Evolutionary conservation across 2,329 filamentous ascomycete genomes (phyloP).

Genomic region (Nemania serpens): DNA sequence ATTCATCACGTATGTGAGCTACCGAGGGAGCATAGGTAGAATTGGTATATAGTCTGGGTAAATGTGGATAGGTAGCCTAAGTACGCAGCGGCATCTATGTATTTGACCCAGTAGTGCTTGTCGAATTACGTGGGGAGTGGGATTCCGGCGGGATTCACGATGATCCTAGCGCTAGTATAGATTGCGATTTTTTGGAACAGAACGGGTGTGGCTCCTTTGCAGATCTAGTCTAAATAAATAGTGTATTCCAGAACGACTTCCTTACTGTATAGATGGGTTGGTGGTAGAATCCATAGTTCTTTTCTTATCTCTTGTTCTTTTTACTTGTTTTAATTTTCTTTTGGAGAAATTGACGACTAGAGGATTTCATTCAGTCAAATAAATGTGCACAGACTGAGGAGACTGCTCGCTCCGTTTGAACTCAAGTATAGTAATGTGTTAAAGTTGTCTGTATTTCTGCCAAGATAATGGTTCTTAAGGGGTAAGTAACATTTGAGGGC

Average conservation of each 20-base stretch:
- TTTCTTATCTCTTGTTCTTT: slow-evolving; percentile 1
- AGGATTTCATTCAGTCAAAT: neutral
- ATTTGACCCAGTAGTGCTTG: slow-evolving; percentile 14
- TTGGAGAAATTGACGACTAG: neutral
- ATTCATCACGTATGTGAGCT: too few species aligned
- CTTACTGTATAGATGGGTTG: slow-evolving; percentile 5
- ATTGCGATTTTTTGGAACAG: slow-evolving; percentile 6
- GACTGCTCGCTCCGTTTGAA: neutral
- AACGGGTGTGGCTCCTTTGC: slow-evolving; percentile 14
- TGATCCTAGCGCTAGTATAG: slow-evolving; percentile 20
- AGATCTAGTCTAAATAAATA: neutral
- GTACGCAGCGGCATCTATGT: neutral
- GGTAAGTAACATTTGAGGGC: slow-evolving; percentile 12
- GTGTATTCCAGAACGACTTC: slow-evolving; percentile 2
- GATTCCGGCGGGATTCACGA: slow-evolving; percentile 8
- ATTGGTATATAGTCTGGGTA: slow-evolving; percentile 7
- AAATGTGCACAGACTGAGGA: neutral
- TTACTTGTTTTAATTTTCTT: neutral
- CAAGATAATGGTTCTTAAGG: slow-evolving; percentile 23
- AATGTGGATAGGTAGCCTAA: slow-evolving; percentile 3
- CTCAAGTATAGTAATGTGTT: neutral
- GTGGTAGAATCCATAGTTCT: slow-evolving; percentile 9
- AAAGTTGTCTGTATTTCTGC: neutral
- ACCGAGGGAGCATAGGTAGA: too few species aligned
- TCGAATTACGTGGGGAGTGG: slow-evolving; percentile 20